Evolutionary conservation across 106 monocot genomes (phyloP).

Genomic region (Allium sativum): DNA sequence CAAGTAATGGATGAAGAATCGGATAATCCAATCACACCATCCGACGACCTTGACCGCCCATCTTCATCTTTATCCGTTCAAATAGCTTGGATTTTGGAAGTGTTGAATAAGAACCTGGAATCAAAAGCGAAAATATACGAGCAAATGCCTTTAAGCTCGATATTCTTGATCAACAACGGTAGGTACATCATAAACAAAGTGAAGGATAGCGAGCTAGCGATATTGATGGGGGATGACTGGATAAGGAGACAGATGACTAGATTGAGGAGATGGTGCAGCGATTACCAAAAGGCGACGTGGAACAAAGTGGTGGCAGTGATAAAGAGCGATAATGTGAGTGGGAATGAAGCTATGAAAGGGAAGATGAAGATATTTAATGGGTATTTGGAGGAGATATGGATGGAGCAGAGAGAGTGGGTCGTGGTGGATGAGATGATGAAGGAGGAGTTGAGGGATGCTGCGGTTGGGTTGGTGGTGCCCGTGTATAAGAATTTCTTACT

Average conservation of each 20-base stretch:
- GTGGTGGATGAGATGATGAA: conserved; percentile 25
- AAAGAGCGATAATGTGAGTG: conserved; percentile 12
- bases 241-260: conserved; percentile 34
- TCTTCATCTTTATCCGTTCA: conserved; percentile 51
- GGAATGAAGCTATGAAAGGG: conserved; percentile 8
- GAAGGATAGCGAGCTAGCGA: conserved; percentile 45
- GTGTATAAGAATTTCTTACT: conserved; percentile 18
- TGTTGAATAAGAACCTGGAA: conserved; percentile 55
- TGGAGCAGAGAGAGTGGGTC: conserved; percentile 30
- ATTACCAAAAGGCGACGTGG: conserved; percentile 72
- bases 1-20: conserved; percentile 63
- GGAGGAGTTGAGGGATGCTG: conserved; percentile 26
- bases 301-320: conserved; percentile 40
- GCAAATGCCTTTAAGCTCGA: conserved; percentile 27
- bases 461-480: conserved; percentile 7
- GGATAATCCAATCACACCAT: not conserved
- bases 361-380: conserved; percentile 13
- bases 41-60: conserved; percentile 24
- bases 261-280: conserved; percentile 35
- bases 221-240: conserved; percentile 78
- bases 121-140: conserved; percentile 55
- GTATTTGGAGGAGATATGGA: conserved; percentile 22
- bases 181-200: conserved; percentile 74
- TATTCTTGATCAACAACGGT: conserved; percentile 85
- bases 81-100: conserved; percentile 76